phyloP scores from a whole-genome alignment of 768 basidiomycete genomes.

The Omphalotus guepiniiformis region DNA sequence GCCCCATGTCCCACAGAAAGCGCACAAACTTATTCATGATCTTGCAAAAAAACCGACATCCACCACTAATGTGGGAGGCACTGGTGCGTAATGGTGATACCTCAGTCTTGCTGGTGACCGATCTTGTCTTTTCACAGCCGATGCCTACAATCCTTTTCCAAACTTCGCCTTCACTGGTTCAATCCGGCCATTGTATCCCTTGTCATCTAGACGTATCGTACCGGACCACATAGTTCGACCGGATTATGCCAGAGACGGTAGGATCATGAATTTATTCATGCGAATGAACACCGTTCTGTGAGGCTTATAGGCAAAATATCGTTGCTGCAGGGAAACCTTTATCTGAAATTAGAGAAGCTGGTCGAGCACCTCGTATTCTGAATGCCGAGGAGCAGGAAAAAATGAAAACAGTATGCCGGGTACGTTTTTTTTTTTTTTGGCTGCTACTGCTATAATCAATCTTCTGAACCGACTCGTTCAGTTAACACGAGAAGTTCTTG shows the following conservation, averaged over 20 bases:
- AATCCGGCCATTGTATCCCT: conserved; percentile 82
- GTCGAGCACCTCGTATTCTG: conserved; percentile 64
- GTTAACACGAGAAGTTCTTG: conserved; percentile 91
- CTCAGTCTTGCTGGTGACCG: neutral
- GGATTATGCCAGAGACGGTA: conserved; percentile 81
- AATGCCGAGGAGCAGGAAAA: conserved; percentile 76
- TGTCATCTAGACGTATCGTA: conserved; percentile 70
- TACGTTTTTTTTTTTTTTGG: conserved; percentile 36
- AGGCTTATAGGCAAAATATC: conserved; percentile 11
- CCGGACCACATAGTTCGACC: conserved; percentile 84
- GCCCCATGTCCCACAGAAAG: conserved; percentile 53
- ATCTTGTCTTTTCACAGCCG: conserved; percentile 39
- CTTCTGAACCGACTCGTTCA: conserved; percentile 31
- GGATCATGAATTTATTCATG: conserved; percentile 25
- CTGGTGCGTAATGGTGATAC: neutral
- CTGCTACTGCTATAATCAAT: conserved; percentile 3
- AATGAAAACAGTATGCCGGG: conserved; percentile 84
- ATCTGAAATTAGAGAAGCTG: conserved; percentile 52
- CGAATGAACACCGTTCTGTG: conserved; percentile 29
- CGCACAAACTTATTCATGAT: conserved; percentile 74
- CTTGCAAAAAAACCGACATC: conserved; percentile 35
- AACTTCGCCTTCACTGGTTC: conserved; percentile 75
- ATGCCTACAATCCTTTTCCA: conserved; percentile 77
- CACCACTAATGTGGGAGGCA: conserved; percentile 6
- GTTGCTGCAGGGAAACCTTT: conserved; percentile 48